These are phyloP conservation scores for Plasmodium coatneyi DNA, from an alignment of 169 alveolate species.

Conservation along the genomic window DNA sequence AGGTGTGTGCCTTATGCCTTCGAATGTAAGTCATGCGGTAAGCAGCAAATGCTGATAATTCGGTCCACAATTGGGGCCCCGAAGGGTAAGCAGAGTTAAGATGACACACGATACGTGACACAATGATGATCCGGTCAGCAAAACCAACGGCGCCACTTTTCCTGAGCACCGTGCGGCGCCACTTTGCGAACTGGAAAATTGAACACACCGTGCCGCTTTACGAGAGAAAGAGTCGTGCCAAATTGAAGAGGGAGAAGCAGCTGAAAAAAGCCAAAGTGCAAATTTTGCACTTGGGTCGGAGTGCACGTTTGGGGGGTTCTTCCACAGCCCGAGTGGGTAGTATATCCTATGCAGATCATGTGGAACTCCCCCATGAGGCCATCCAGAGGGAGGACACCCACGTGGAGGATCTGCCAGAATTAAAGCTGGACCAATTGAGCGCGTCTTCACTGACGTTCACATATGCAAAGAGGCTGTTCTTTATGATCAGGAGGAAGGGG, in stretches of 20 bases:
- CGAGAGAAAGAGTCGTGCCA: slow-evolving; percentile 66
- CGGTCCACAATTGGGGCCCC: background rate
- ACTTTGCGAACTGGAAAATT: background rate
- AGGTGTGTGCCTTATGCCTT: background rate
- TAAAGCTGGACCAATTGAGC: background rate
- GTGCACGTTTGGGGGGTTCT: background rate
- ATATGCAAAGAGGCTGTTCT: slow-evolving; percentile 18
- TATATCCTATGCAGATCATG: background rate
- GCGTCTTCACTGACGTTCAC: slow-evolving; percentile 4
- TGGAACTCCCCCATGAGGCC: background rate
- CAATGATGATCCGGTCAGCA: background rate
- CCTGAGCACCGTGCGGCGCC: background rate
- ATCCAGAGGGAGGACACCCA: background rate
- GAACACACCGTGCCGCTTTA: slow-evolving; percentile 53
- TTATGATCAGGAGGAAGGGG: background rate
- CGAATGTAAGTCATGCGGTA: background rate
- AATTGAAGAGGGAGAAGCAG: slow-evolving; percentile 34
- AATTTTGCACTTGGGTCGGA: slow-evolving; percentile 18
- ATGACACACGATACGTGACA: background rate
- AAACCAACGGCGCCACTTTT: background rate
- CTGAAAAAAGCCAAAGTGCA: slow-evolving; percentile 8
- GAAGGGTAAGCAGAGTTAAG: background rate
- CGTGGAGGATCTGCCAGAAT: background rate
- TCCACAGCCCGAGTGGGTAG: background rate
- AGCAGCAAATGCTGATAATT: background rate